Conservation (phyloP, 345 rosid genomes). For the Hibiscus syriacus region DNA sequence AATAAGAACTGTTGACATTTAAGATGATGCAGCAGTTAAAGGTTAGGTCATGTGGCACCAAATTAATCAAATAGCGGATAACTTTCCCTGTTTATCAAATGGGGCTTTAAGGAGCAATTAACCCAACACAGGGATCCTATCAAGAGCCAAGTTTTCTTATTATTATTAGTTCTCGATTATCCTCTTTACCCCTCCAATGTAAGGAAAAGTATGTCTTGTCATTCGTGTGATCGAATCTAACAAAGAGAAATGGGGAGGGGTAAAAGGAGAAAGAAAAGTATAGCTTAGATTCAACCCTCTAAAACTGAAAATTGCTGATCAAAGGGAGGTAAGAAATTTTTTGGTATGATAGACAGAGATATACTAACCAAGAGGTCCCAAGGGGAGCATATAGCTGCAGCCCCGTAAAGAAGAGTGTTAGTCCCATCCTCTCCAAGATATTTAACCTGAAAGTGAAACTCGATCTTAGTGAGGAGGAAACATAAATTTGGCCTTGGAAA, state of each 20-base stretch:
- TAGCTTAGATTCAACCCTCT: neutral
- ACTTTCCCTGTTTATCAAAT: neutral
- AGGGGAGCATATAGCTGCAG: constrained; percentile 75
- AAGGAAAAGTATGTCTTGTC: neutral
- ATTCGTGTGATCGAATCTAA: neutral
- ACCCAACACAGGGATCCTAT: neutral
- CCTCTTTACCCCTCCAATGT: neutral
- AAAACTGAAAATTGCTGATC: neutral
- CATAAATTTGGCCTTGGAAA: neutral
- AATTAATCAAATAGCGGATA: neutral
- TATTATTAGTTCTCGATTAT: neutral
- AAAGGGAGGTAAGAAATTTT: neutral
- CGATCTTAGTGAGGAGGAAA: neutral
- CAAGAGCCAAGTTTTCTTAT: neutral
- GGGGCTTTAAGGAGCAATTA: neutral
- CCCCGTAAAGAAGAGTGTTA: constrained; percentile 61
- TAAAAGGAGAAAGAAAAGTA: neutral
- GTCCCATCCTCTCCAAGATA: constrained; percentile 86
- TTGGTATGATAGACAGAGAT: neutral
- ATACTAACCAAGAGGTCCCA: constrained; percentile 90
- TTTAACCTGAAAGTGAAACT: constrained; percentile 53
- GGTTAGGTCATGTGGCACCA: neutral
- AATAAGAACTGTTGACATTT: neutral
- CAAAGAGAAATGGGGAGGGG: neutral
- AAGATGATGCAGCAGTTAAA: neutral